Evolutionary conservation across 2,329 filamentous ascomycete genomes (phyloP).

Genomic region (Emergomyces orientalis): DNA sequence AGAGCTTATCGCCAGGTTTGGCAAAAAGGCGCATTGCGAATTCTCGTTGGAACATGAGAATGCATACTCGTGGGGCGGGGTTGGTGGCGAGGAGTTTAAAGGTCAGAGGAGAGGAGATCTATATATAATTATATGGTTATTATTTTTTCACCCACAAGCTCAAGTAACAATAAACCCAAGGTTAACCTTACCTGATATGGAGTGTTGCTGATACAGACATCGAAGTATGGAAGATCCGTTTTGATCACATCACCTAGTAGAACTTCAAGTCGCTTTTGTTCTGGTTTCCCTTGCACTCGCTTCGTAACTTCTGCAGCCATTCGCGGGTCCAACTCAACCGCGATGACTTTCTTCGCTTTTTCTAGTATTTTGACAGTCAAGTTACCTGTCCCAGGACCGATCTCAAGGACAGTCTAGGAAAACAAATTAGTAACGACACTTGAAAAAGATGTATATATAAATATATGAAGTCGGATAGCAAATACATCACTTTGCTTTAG

Average conservation of each 20-base stretch:
- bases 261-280: constrained; percentile 75
- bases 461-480: constrained; percentile 4
- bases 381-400: constrained; percentile 79
- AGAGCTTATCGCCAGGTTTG: constrained; percentile 76
- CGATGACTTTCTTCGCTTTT: constrained; percentile 71
- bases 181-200: constrained; percentile 49
- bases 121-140: constrained; percentile 26
- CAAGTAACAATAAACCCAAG: not conserved
- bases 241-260: constrained; percentile 91
- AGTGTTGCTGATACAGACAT: constrained; percentile 75
- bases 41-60: constrained; percentile 96
- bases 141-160: not conserved
- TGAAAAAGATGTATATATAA: not conserved
- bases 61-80: constrained; percentile 69
- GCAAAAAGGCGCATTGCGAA: constrained; percentile 87
- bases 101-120: constrained; percentile 84
- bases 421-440: constrained; percentile 7
- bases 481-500: constrained; percentile 72
- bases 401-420: constrained; percentile 68
- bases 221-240: constrained; percentile 66
- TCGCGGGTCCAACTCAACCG: constrained; percentile 86
- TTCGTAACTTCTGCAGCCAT: constrained; percentile 95
- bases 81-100: constrained; percentile 79
- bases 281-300: constrained; percentile 80
- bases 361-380: constrained; percentile 83